These are phyloP conservation scores for Agaricus blazei DNA, from an alignment of 768 basidiomycete genomes.

Conservation along the genomic window DNA sequence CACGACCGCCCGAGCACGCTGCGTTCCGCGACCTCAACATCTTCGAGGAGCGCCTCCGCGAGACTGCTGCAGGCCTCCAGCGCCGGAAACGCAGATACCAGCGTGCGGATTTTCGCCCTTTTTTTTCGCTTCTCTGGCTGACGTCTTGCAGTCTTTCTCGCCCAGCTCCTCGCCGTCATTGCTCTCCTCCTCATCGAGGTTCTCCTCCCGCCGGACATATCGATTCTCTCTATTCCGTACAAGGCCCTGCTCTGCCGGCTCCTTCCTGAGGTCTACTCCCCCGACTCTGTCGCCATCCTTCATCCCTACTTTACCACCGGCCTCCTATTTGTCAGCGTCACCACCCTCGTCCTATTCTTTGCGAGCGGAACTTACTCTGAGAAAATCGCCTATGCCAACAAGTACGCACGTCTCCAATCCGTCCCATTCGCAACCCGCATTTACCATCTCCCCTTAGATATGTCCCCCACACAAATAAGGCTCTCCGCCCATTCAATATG, in stretches of 20 bases:
- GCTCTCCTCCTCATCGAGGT: conserved; percentile 73
- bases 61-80: conserved; percentile 79
- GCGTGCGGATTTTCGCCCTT: conserved; percentile 41
- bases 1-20: conserved; percentile 43
- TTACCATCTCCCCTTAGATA: conserved; percentile 51
- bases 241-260: conserved; percentile 40
- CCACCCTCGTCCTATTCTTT: conserved; percentile 91
- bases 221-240: conserved; percentile 63
- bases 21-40: conserved; percentile 86
- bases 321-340: conserved; percentile 80
- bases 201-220: conserved; percentile 56
- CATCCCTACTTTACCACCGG: conserved; percentile 78
- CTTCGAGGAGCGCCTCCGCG: conserved; percentile 96
- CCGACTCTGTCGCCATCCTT: conserved; percentile 37
- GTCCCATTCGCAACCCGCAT: background rate
- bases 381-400: conserved; percentile 94
- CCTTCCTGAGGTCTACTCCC: conserved; percentile 47
- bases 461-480: conserved; percentile 91
- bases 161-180: conserved; percentile 63
- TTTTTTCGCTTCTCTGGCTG: conserved; percentile 10
- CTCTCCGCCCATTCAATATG: conserved; percentile 93
- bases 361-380: conserved; percentile 95
- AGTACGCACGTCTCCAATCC: conserved; percentile 52
- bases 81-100: conserved; percentile 80
- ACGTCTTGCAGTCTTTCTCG: conserved; percentile 59